A percentile compares a stretch with the other conserved stretches of the same genome.
Conservation (phyloP, 208 protist species). For the Vickermania spadyakhi region DNA sequence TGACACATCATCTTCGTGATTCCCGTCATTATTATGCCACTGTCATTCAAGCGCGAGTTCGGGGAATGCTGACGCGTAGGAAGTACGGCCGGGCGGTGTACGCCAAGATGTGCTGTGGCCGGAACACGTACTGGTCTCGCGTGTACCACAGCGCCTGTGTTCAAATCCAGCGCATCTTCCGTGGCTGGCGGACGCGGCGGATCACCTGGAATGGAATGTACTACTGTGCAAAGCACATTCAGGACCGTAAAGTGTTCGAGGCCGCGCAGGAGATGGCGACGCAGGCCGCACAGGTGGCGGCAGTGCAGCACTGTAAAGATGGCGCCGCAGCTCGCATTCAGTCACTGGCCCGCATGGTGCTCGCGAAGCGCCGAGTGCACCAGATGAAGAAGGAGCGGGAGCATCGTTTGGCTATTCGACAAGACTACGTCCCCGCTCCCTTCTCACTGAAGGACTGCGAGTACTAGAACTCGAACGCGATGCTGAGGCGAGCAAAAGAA, state of each 20-base stretch:
- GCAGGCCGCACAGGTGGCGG: slow-evolving; percentile 3
- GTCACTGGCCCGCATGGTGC: background rate
- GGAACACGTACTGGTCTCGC: slow-evolving; percentile 47
- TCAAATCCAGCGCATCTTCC: slow-evolving; percentile 51
- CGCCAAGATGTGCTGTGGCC: slow-evolving; percentile 42
- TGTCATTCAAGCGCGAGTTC: slow-evolving; percentile 61
- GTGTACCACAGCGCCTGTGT: slow-evolving; percentile 35
- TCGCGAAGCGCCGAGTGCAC: slow-evolving; percentile 1
- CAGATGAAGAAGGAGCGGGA: slow-evolving; percentile 2
- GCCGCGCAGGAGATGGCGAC: background rate
- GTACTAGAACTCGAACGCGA: slow-evolving; percentile 5
- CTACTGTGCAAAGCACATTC: background rate
- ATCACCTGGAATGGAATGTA: slow-evolving; percentile 1
- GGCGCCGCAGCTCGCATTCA: slow-evolving; percentile 7
- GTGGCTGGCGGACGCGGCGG: slow-evolving; percentile 22
- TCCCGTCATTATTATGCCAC: slow-evolving; percentile 67
- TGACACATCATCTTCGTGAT: slow-evolving; percentile 51
- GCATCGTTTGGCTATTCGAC: background rate
- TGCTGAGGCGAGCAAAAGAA: background rate
- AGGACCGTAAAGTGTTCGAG: background rate
- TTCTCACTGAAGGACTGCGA: slow-evolving; percentile 11
- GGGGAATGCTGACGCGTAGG: slow-evolving; percentile 48
- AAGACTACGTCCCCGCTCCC: slow-evolving; percentile 10
- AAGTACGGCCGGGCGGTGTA: slow-evolving; percentile 36
- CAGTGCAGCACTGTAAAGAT: slow-evolving; percentile 2